Evolutionary conservation across 2,329 filamentous ascomycete species (phyloP).

Genomic region (Aureobasidium leucospermi): DNA sequence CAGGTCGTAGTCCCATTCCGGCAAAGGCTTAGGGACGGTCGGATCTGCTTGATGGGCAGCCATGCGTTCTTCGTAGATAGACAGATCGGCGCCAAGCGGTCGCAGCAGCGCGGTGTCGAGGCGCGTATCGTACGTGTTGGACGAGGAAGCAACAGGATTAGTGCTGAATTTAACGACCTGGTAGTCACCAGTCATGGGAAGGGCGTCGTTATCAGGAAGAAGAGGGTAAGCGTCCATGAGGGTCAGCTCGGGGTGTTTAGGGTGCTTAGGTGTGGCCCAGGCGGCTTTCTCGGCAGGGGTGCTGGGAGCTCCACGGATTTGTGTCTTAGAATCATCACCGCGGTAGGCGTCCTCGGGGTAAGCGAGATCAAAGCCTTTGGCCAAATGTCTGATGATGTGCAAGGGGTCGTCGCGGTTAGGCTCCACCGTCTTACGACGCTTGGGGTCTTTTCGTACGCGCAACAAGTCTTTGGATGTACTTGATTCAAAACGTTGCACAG

Average conservation of each 20-base stretch:
- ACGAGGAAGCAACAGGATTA: constrained; percentile 43
- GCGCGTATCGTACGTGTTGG: constrained; percentile 48
- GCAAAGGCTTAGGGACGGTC: constrained; percentile 43
- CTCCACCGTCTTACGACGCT: constrained; percentile 30
- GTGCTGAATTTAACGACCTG: constrained; percentile 55
- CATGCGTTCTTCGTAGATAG: constrained; percentile 40
- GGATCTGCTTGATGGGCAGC: constrained; percentile 44
- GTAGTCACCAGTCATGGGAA: constrained; percentile 52
- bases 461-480: constrained; percentile 48
- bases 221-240: constrained; percentile 54
- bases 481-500: constrained; percentile 40
- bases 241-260: constrained; percentile 49
- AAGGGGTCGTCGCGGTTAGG: constrained; percentile 49
- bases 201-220: constrained; percentile 53
- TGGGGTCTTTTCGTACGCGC: constrained; percentile 33
- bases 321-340: constrained; percentile 54
- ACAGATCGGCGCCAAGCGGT: constrained; percentile 41
- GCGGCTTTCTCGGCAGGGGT: constrained; percentile 50
- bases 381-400: constrained; percentile 53
- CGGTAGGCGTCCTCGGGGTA: constrained; percentile 59
- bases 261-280: constrained; percentile 54
- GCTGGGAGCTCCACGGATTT: constrained; percentile 46
- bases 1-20: constrained; percentile 53
- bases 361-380: constrained; percentile 59
- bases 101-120: constrained; percentile 53